A percentile compares a stretch with the other conserved stretches of the same genome.
Conservation (phyloP, 2,329 filamentous ascomycete species). For the Aspergillus novoparasiticus region DNA sequence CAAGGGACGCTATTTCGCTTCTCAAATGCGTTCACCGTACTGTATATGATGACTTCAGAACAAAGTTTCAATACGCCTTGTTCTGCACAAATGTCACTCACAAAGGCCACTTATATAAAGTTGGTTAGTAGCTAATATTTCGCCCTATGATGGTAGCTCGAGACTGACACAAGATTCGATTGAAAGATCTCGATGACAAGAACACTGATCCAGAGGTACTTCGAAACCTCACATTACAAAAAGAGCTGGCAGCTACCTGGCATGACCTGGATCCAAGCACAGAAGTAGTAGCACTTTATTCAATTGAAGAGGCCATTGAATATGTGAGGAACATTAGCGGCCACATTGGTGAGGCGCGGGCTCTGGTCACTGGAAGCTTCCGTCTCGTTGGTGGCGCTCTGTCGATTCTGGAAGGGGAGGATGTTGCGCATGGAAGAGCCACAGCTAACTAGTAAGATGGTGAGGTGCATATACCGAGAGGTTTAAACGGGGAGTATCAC, state of each 20-base stretch:
- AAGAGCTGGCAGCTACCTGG: neutral
- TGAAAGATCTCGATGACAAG: neutral
- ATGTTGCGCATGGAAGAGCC: neutral
- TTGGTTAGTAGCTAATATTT: neutral
- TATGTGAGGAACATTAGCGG: conserved; percentile 22
- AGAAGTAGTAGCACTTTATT: conserved; percentile 29
- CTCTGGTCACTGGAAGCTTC: conserved; percentile 29
- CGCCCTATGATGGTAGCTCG: neutral
- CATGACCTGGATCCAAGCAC: neutral
- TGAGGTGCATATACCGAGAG: neutral
- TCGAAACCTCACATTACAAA: neutral
- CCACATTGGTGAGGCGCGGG: conserved; percentile 23
- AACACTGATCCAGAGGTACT: neutral
- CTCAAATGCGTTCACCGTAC: conserved; percentile 23
- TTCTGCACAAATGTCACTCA: neutral
- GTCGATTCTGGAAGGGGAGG: conserved; percentile 16
- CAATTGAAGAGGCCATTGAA: conserved; percentile 30
- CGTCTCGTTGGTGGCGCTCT: conserved; percentile 30
- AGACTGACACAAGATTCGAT: neutral
- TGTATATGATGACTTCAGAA: conserved; percentile 13
- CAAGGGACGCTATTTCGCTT: conserved; percentile 29
- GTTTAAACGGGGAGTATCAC: neutral
- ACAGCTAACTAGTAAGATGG: neutral
- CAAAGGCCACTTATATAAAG: neutral
- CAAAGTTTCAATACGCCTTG: conserved; percentile 4